Percentiles rank a stretch among this genome's conserved stretches.
phyloP scores from a whole-genome alignment of 1,284 basidiomycete species.

The Cystobasidium pallidum region DNA sequence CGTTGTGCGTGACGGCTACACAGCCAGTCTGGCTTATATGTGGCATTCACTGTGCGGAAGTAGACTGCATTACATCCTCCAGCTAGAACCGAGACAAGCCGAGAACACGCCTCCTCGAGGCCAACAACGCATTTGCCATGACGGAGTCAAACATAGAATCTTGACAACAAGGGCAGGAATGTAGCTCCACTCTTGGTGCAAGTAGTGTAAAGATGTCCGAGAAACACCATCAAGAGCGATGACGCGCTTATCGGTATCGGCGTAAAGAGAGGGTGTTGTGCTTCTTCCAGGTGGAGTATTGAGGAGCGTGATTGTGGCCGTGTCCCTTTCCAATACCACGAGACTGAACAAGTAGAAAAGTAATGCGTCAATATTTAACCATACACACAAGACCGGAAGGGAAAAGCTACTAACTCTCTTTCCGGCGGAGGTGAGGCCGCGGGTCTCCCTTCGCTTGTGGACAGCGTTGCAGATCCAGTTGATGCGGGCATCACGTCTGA shows the following conservation, averaged over 20 bases:
- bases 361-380: not conserved
- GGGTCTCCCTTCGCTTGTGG: slow-evolving; percentile 97
- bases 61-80: slow-evolving; percentile 21
- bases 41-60: no score
- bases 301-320: slow-evolving; percentile 90
- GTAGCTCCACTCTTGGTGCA: slow-evolving; percentile 2
- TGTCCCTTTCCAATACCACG: slow-evolving; percentile 95
- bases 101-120: slow-evolving; percentile 11
- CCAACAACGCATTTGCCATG: not conserved
- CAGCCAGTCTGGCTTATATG: no score
- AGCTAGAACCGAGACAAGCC: slow-evolving; percentile 9
- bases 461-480: slow-evolving; percentile 99
- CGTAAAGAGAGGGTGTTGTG: slow-evolving; percentile 77
- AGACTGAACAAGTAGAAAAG: slow-evolving; percentile 63
- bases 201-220: not conserved
- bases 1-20: no score
- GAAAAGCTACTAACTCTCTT: slow-evolving; percentile 65
- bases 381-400: not conserved
- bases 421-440: slow-evolving; percentile 94
- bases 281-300: slow-evolving; percentile 89
- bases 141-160: not conserved
- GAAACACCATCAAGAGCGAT: not conserved
- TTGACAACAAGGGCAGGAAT: not conserved
- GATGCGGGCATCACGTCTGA: slow-evolving; percentile 93
- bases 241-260: slow-evolving; percentile 77